Percentiles rank a stretch among this genome's conserved stretches.
Evolutionary conservation across 257 asterid genomes (phyloP).

Genomic region (Prunella vulgaris): DNA sequence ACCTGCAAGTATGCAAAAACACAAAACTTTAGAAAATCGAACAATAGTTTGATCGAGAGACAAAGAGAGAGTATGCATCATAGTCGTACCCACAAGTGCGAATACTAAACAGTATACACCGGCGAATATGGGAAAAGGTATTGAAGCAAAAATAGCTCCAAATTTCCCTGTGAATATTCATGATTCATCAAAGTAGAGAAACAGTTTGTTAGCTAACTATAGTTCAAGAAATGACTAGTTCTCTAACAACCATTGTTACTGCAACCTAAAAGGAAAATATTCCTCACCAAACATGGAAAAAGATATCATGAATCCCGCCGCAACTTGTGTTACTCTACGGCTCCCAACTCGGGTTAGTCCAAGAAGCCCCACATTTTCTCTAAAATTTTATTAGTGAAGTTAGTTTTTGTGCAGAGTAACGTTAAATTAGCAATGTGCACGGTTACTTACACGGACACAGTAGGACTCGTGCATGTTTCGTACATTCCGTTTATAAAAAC

Average conservation of each 20-base stretch:
- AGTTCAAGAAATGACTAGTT: neutral
- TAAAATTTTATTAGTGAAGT: conserved; percentile 29
- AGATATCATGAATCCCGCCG: conserved; percentile 90
- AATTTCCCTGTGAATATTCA: conserved; percentile 68
- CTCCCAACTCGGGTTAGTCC: conserved; percentile 98
- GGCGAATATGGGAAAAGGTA: conserved; percentile 81
- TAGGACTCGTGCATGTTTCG: conserved; percentile 82
- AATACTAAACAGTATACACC: conserved; percentile 82
- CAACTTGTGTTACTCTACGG: conserved; percentile 84
- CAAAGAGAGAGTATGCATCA: neutral
- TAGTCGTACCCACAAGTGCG: conserved; percentile 84
- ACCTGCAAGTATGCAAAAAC: conserved; percentile 46
- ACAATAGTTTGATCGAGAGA: neutral
- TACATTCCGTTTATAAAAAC: conserved; percentile 75
- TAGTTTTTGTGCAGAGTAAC: neutral
- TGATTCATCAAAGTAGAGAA: neutral
- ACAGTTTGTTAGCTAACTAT: neutral
- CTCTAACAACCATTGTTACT: neutral
- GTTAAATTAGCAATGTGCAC: neutral
- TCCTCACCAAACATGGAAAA: conserved; percentile 70
- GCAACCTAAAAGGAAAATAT: neutral
- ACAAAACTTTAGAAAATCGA: neutral
- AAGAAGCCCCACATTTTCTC: conserved; percentile 96
- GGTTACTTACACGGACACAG: conserved; percentile 83
- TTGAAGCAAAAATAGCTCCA: conserved; percentile 94